Conservation (phyloP, 345 rosid species). For the Populus deltoides region DNA sequence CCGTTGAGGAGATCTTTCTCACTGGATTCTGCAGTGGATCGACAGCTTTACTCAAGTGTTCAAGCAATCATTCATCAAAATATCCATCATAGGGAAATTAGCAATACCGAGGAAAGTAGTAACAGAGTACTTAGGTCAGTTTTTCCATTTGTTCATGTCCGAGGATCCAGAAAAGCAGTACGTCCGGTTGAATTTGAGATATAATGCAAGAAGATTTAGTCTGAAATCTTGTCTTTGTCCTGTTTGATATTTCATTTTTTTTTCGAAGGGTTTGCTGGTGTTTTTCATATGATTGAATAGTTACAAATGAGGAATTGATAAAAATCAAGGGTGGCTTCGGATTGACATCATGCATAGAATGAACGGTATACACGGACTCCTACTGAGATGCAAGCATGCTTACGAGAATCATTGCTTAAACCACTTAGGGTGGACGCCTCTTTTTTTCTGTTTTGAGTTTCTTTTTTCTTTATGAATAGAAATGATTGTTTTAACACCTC, state of each 20-base stretch:
- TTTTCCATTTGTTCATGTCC: slow-evolving; percentile 31
- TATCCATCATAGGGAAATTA: slow-evolving; percentile 19
- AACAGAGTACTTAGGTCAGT: slow-evolving; percentile 27
- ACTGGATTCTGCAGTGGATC: slow-evolving; percentile 53
- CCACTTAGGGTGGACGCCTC: slow-evolving; percentile 16
- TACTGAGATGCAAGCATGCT: slow-evolving; percentile 26
- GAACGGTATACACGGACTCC: not conserved
- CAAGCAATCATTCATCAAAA: slow-evolving; percentile 42
- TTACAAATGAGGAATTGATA: not conserved
- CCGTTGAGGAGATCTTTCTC: slow-evolving; percentile 69
- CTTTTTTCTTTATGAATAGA: slow-evolving; percentile 22
- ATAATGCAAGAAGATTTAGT: slow-evolving; percentile 8
- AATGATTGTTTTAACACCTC: slow-evolving; percentile 24
- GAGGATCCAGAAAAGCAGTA: slow-evolving; percentile 38
- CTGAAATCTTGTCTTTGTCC: slow-evolving; percentile 7
- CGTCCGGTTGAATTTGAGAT: slow-evolving; percentile 35
- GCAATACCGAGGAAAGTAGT: slow-evolving; percentile 30
- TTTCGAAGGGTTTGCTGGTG: not conserved
- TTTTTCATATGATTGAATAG: not conserved
- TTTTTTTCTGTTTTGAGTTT: not conserved
- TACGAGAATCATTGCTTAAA: slow-evolving; percentile 32
- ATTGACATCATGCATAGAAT: not conserved
- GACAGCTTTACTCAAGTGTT: slow-evolving; percentile 44
- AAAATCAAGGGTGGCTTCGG: not conserved
- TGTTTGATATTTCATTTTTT: slow-evolving; percentile 3